phyloP scores from a whole-genome alignment of 768 basidiomycete genomes.

The Boletus speciosus region DNA sequence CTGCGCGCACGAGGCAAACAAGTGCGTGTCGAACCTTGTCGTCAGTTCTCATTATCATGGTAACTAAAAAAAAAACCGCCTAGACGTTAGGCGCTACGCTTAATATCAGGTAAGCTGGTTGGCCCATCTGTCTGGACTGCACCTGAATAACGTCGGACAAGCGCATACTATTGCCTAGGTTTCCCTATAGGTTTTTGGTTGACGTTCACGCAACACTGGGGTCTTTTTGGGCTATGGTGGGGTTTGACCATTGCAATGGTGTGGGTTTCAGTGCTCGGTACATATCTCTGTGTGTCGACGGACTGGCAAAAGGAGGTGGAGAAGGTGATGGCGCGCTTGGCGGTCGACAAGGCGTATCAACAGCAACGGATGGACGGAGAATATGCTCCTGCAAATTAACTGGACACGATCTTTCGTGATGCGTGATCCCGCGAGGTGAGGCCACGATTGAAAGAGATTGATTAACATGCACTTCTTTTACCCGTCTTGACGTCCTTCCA shows the following conservation, averaged over 20 bases:
- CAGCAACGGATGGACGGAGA: not conserved
- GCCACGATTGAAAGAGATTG: not conserved
- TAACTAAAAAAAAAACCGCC: not conserved
- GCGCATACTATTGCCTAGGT: conserved; percentile 78
- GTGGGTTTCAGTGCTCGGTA: conserved; percentile 10
- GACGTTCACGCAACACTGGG: conserved; percentile 57
- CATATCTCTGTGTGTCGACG: conserved; percentile 49
- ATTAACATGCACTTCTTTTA: too few species aligned
- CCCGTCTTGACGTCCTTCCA: too few species aligned
- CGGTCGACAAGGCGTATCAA: conserved; percentile 37
- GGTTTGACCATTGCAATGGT: conserved; percentile 58
- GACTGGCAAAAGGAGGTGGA: conserved; percentile 70
- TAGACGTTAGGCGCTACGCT: conserved; percentile 75
- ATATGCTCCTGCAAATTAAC: not conserved
- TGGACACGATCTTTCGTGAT: not conserved
- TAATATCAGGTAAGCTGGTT: conserved; percentile 57
- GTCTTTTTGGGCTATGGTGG: conserved; percentile 78
- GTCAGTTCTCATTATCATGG: not conserved
- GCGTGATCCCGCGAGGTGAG: too few species aligned
- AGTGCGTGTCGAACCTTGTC: conserved; percentile 27
- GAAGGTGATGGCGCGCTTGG: conserved; percentile 54
- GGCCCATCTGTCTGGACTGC: not conserved
- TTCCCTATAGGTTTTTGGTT: conserved; percentile 81
- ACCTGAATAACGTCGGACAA: not conserved
- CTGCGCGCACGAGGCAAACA: conserved; percentile 82